phyloP scores from a whole-genome alignment of 192 early-diverging fungal genomes.

The Coemansia sp. region DNA sequence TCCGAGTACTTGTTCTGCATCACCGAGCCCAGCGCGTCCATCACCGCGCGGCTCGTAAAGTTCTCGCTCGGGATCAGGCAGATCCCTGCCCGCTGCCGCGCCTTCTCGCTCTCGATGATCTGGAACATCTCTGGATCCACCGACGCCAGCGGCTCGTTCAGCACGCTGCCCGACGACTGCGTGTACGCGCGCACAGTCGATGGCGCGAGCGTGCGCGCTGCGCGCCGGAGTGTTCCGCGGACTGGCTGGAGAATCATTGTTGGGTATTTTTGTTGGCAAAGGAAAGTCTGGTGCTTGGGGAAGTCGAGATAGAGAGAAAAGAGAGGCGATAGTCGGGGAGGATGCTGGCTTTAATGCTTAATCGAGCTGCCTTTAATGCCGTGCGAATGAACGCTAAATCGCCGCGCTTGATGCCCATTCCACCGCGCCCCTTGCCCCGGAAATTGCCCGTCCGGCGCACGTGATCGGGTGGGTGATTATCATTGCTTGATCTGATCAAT shows the following conservation, averaged over 20 bases:
- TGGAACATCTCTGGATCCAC: slow-evolving; percentile 88
- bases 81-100: slow-evolving; percentile 87
- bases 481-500: no score
- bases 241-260: slow-evolving; percentile 9
- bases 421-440: background rate
- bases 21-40: slow-evolving; percentile 93
- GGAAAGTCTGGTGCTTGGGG: no score
- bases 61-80: slow-evolving; percentile 98
- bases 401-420: background rate
- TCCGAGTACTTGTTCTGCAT: slow-evolving; percentile 99
- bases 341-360: background rate
- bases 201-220: slow-evolving; percentile 1
- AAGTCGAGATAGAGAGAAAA: background rate
- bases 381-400: background rate
- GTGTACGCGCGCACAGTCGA: slow-evolving; percentile 14
- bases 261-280: background rate
- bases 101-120: slow-evolving; percentile 96
- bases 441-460: background rate
- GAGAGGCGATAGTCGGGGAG: background rate
- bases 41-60: slow-evolving; percentile 95
- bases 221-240: background rate
- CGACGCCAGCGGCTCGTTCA: slow-evolving; percentile 74
- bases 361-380: no score
- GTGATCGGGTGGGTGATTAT: no score
- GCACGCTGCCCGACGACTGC: slow-evolving; percentile 35